Conservation (phyloP, 441 rosid genomes). For the Croton laevigatus region DNA sequence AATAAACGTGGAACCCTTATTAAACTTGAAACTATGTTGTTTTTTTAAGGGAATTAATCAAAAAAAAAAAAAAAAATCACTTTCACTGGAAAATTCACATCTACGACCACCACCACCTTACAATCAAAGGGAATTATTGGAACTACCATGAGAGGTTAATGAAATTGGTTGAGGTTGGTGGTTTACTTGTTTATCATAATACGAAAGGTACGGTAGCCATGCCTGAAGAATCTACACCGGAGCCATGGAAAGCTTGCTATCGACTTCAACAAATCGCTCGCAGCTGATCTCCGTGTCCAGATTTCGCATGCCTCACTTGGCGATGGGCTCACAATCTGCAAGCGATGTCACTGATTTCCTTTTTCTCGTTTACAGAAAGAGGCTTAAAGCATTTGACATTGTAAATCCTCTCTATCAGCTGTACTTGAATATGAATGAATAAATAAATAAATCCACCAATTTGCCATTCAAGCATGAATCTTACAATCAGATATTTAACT, state of each 20-base stretch:
- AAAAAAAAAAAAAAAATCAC: no score
- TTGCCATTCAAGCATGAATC: no score
- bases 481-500: no score
- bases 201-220: conserved; percentile 57
- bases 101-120: no score
- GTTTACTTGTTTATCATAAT: conserved; percentile 58
- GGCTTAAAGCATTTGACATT: no score
- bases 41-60: no score
- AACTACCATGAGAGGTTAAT: conserved; percentile 63
- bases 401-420: no score
- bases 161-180: conserved; percentile 57
- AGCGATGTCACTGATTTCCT: conserved; percentile 31
- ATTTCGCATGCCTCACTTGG: conserved; percentile 44
- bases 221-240: conserved; percentile 35
- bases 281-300: conserved; percentile 53
- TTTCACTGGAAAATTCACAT: no score
- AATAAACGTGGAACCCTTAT: no score
- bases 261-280: conserved; percentile 42
- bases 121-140: conserved; percentile 42
- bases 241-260: conserved; percentile 17
- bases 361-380: no score
- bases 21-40: no score
- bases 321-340: conserved; percentile 66
- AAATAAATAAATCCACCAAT: no score
- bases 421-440: not conserved